Percentiles rank a stretch among this genome's conserved stretches.
Evolutionary conservation across 2,329 filamentous ascomycete species (phyloP).

Genomic region (Mycosphaerella sp.): DNA sequence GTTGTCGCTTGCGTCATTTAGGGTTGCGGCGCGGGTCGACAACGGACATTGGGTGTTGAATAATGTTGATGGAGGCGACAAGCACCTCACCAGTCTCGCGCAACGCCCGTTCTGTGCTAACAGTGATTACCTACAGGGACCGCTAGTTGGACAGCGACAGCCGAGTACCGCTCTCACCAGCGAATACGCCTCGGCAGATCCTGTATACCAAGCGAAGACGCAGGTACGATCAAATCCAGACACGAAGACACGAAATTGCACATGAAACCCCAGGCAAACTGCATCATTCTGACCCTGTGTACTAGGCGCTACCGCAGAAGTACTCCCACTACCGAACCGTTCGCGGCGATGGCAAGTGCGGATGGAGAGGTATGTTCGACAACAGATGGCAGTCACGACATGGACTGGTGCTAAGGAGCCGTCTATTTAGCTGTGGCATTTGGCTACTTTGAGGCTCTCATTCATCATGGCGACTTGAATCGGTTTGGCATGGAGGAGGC

Average conservation of each 20-base stretch:
- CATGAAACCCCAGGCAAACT: background rate
- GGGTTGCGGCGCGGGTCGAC: constrained; percentile 23
- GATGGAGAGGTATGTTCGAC: constrained; percentile 77
- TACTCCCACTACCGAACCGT: constrained; percentile 85
- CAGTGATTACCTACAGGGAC: constrained; percentile 55
- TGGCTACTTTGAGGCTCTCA: constrained; percentile 81
- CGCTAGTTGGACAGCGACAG: constrained; percentile 71
- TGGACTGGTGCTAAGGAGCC: constrained; percentile 12
- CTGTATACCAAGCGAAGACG: constrained; percentile 79
- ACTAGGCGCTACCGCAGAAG: constrained; percentile 68
- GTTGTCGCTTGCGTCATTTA: constrained; percentile 16
- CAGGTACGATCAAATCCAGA: constrained; percentile 53
- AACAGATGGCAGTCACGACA: constrained; percentile 11
- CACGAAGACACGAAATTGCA: constrained; percentile 4
- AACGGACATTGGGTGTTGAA: constrained; percentile 1
- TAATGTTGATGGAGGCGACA: constrained; percentile 7
- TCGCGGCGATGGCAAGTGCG: constrained; percentile 91
- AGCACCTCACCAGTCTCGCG: no score
- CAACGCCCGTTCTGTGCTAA: constrained; percentile 20
- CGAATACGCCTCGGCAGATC: constrained; percentile 85
- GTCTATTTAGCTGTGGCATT: constrained; percentile 70
- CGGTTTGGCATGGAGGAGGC: constrained; percentile 64
- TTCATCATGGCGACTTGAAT: constrained; percentile 58
- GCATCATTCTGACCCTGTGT: background rate
- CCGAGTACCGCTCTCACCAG: constrained; percentile 70